Percentiles rank a stretch among this genome's conserved stretches.
Evolutionary conservation across 2,329 filamentous ascomycete species (phyloP).

Genomic region (Aureobasidium sp.): DNA sequence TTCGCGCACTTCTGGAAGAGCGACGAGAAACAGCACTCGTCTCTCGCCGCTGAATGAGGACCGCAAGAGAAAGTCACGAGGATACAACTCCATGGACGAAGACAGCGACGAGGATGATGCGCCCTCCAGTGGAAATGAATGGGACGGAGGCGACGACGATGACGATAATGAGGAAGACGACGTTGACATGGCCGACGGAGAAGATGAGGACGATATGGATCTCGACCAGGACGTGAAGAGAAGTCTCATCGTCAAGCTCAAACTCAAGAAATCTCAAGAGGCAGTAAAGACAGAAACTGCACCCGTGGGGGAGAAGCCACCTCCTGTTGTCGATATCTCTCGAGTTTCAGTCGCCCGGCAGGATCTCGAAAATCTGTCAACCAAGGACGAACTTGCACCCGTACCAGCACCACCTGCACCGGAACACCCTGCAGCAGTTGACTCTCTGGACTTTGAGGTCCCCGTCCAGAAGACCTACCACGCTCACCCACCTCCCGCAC

Average conservation of each 20-base stretch:
- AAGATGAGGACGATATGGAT: slow-evolving; percentile 44
- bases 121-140: slow-evolving; percentile 53
- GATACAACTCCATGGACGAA: slow-evolving; percentile 53
- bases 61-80: slow-evolving; percentile 40
- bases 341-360: neutral
- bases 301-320: neutral
- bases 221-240: slow-evolving; percentile 32
- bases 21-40: slow-evolving; percentile 23
- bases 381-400: neutral
- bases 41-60: slow-evolving; percentile 24
- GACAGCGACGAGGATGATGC: slow-evolving; percentile 61
- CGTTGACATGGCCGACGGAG: slow-evolving; percentile 23
- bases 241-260: slow-evolving; percentile 68
- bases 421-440: neutral
- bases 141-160: slow-evolving; percentile 60
- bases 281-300: neutral
- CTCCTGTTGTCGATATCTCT: neutral
- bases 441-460: neutral
- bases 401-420: neutral
- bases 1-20: slow-evolving; percentile 38
- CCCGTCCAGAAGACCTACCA: neutral
- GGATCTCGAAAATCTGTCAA: neutral
- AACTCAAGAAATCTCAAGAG: slow-evolving; percentile 16
- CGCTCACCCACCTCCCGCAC: slow-evolving; percentile 1
- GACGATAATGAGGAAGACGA: slow-evolving; percentile 53